A percentile compares a stretch with the other conserved stretches of the same genome.
These are phyloP conservation scores for Talaromyces sp. DNA, from an alignment of 2,329 filamentous ascomycete species.

Conservation along the genomic window DNA sequence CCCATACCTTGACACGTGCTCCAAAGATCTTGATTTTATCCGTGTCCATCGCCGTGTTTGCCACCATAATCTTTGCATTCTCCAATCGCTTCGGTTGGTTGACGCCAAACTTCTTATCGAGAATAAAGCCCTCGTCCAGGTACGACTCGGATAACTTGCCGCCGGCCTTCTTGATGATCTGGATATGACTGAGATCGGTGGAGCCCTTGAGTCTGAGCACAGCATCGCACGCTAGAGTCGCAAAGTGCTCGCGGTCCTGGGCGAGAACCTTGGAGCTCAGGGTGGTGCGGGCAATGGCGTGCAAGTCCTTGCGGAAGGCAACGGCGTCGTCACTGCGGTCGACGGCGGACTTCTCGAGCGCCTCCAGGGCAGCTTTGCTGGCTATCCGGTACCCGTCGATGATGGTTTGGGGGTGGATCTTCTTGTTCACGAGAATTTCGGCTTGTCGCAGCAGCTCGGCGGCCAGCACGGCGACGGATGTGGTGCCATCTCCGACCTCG, in stretches of 20 bases:
- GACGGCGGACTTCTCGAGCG: constrained; percentile 77
- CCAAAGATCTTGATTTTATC: constrained; percentile 99
- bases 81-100: constrained; percentile 97
- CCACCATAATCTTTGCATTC: constrained; percentile 96
- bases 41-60: constrained; percentile 98
- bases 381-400: constrained; percentile 99
- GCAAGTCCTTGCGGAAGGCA: constrained; percentile 82
- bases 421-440: constrained; percentile 94
- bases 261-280: constrained; percentile 95
- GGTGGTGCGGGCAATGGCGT: constrained; percentile 88
- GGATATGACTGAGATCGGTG: constrained; percentile 92
- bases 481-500: constrained; percentile 96
- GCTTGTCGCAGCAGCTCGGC: constrained; percentile 94
- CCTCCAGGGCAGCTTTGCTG: constrained; percentile 77
- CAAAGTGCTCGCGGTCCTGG: constrained; percentile 90
- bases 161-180: constrained; percentile 99
- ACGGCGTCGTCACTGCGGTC: constrained; percentile 81
- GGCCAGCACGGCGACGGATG: constrained; percentile 92
- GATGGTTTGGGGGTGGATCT: constrained; percentile 98
- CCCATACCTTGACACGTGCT: constrained; percentile 70
- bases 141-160: constrained; percentile 98
- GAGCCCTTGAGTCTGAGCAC: constrained; percentile 85
- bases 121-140: constrained; percentile 94
- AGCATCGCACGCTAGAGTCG: constrained; percentile 83
- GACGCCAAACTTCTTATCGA: constrained; percentile 98